Conservation (phyloP, 129 eudicot genomes). For the Flaveria robusta region DNA sequence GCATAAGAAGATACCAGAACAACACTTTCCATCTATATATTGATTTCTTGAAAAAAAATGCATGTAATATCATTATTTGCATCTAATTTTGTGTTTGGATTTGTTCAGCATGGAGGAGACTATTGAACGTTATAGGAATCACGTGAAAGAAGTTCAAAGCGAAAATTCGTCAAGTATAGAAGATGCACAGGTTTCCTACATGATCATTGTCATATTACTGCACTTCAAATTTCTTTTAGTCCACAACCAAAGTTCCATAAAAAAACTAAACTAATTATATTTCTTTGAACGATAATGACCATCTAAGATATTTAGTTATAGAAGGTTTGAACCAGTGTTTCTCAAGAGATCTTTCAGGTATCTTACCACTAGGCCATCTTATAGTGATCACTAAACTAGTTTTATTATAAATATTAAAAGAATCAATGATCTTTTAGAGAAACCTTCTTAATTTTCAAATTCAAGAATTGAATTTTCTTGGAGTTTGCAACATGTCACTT, state of each 20-base stretch:
- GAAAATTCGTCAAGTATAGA: constrained; percentile 51
- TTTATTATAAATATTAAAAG: neutral
- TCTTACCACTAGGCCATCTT: too few relatives aligned
- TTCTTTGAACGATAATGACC: too few relatives aligned
- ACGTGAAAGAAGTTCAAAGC: constrained; percentile 56
- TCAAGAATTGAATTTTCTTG: neutral
- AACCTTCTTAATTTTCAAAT: neutral
- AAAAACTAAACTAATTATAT: neutral
- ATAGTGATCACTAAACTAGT: neutral
- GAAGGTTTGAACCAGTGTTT: too few relatives aligned
- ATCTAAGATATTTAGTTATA: too few relatives aligned
- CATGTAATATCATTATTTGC: neutral
- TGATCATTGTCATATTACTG: neutral
- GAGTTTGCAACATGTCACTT: neutral
- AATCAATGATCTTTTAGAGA: neutral
- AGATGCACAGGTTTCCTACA: constrained; percentile 56
- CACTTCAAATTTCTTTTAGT: neutral
- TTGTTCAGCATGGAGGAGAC: constrained; percentile 81
- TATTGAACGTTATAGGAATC: constrained; percentile 69
- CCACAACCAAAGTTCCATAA: neutral
- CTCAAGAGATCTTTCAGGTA: too few relatives aligned
- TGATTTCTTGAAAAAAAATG: neutral
- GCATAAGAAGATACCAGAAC: neutral
- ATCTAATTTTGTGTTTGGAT: constrained; percentile 16
- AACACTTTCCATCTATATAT: neutral